phyloP scores from a whole-genome alignment of 768 basidiomycete genomes.

The Terana coerulea region DNA sequence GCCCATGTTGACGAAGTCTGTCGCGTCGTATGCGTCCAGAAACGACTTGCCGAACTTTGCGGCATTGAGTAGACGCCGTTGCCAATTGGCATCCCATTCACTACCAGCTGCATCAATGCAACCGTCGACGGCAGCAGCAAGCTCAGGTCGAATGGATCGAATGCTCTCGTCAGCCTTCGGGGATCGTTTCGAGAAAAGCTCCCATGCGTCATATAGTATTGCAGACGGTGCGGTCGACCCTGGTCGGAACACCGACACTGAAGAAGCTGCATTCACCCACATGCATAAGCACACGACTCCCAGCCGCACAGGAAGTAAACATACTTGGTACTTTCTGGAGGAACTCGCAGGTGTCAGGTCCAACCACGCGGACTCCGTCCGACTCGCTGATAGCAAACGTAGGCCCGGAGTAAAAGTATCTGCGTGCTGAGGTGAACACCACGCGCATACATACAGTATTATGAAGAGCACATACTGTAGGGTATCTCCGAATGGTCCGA shows the following conservation, averaged over 20 bases:
- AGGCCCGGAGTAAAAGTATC: conserved; percentile 76
- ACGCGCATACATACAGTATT: conserved; percentile 7
- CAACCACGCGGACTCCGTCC: conserved; percentile 86
- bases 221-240: conserved; percentile 91
- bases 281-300: neutral
- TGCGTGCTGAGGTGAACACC: conserved; percentile 27
- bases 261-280: conserved; percentile 49
- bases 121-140: conserved; percentile 83
- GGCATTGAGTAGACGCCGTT: conserved; percentile 83
- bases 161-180: conserved; percentile 94
- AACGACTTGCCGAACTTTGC: conserved; percentile 96
- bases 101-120: conserved; percentile 92
- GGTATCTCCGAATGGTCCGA: conserved; percentile 90
- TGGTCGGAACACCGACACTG: conserved; percentile 82
- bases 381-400: conserved; percentile 80
- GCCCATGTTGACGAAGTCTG: conserved; percentile 90
- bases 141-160: conserved; percentile 80
- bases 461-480: conserved; percentile 55
- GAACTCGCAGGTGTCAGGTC: conserved; percentile 78
- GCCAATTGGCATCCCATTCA: conserved; percentile 91
- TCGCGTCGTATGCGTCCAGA: conserved; percentile 88
- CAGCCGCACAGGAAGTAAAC: conserved; percentile 17
- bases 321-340: conserved; percentile 91
- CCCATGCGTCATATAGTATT: conserved; percentile 90
- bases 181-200: conserved; percentile 77